Conservation (phyloP, 371 early-diverging fungal species). For the Coemansia sp. region DNA sequence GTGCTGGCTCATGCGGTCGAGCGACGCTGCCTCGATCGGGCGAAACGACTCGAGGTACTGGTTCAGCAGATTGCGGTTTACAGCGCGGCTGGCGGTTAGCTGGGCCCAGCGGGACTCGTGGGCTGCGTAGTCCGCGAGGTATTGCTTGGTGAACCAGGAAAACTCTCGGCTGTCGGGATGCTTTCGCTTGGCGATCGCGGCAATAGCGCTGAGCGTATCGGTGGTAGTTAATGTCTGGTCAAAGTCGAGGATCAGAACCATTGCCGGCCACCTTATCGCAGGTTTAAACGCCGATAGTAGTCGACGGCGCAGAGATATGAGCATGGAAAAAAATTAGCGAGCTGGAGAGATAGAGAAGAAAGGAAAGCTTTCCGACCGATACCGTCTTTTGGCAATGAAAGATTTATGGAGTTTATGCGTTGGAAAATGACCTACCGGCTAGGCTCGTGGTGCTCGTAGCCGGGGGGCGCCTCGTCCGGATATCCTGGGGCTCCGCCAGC, state of each 20-base stretch:
- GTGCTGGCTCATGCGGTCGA: slow-evolving; percentile 11
- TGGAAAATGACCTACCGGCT: no score
- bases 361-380: no score
- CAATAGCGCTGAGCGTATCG: slow-evolving; percentile 18
- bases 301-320: no score
- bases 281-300: neutral
- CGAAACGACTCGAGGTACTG: slow-evolving; percentile 29
- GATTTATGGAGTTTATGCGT: no score
- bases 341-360: no score
- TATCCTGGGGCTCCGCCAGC: slow-evolving; percentile 13
- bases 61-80: slow-evolving; percentile 6
- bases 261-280: neutral
- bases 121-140: slow-evolving; percentile 11
- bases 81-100: neutral
- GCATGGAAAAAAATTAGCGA: no score
- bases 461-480: slow-evolving; percentile 35
- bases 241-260: slow-evolving; percentile 21
- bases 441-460: slow-evolving; percentile 20
- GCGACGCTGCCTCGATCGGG: slow-evolving; percentile 24
- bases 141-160: slow-evolving; percentile 15
- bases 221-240: slow-evolving; percentile 25
- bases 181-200: neutral
- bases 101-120: slow-evolving; percentile 13
- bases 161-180: slow-evolving; percentile 13
- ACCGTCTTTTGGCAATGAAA: no score